Percentiles rank a stretch among this genome's conserved stretches.
phyloP scores from a whole-genome alignment of 2,329 filamentous ascomycete genomes.

The Penicillium paneum region DNA sequence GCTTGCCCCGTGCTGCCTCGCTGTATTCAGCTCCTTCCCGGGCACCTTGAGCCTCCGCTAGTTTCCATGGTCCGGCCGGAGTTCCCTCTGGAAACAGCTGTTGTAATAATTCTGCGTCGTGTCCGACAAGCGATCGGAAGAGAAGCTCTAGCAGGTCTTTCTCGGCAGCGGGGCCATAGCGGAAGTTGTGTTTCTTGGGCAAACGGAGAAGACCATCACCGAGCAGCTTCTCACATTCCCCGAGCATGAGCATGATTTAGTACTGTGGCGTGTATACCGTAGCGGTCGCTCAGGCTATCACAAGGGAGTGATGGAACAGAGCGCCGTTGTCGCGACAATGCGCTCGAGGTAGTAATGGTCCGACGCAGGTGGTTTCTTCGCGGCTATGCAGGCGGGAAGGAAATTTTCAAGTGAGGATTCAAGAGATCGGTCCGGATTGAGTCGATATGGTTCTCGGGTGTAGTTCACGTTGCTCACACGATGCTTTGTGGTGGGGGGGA shows the following conservation, averaged over 20 bases:
- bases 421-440: background rate
- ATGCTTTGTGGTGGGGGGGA: constrained; percentile 19
- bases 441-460: background rate
- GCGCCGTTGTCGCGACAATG: constrained; percentile 13
- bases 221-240: constrained; percentile 70
- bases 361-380: background rate
- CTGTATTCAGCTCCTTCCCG: constrained; percentile 93
- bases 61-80: constrained; percentile 64
- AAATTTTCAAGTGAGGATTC: background rate
- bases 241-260: constrained; percentile 42
- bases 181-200: constrained; percentile 68
- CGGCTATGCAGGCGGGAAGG: background rate
- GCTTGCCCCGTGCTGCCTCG: constrained; percentile 82
- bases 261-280: constrained; percentile 16
- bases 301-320: constrained; percentile 10
- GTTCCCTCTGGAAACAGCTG: constrained; percentile 79
- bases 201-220: constrained; percentile 77
- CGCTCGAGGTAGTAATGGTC: constrained; percentile 7
- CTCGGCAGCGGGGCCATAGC: constrained; percentile 69
- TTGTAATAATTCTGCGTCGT: constrained; percentile 68
- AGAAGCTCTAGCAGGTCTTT: constrained; percentile 72
- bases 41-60: constrained; percentile 86
- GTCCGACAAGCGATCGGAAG: constrained; percentile 80
- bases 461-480: constrained; percentile 7
- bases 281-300: constrained; percentile 28